Evolutionary conservation across 1,284 basidiomycete genomes (phyloP), one percentile per base, ranked within the genome.

Genomic region (Cystobasidium pallidum): DNA sequence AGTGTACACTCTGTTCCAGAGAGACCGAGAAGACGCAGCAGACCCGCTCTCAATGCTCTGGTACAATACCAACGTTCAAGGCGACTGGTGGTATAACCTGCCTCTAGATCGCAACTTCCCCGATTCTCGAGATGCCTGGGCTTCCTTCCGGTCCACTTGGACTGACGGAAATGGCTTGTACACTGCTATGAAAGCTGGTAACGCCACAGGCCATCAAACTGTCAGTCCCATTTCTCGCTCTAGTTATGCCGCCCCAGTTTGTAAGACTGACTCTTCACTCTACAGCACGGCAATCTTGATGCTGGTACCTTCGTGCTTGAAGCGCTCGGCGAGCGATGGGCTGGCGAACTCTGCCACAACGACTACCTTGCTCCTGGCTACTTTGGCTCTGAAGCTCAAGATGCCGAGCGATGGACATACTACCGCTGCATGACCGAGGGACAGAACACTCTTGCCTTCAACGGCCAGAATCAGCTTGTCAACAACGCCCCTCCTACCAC

Each of bases 21-120:
- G 95, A 74, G 95, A 99, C 80, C 91, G 90, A 77, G 78, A 78
- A 39, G 94, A 98, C 78, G 89, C 92, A 0, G 83, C 89, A 24
- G 95, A 99, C 76, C 95, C 95, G 0, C 92, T 89, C 87, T 88
- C 88, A 79, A 95, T 99, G 92, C 95, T 99, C 85, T 99, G 93
- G 92, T 99, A 98, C 81, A 86, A 97, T 80, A 88, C 93, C 13
- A 84, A 86, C 4, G 86, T 89, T 59, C 82, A 84, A 21, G 95
- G 95, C 72, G 92, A 92, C 58, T 99, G 90, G 86, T 98, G 93
- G 94, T 88, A 94, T 79, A 88, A 88, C 59, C 82, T 90, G 55
- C 81, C 89, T 1, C 86, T 98, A 57, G 95, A 99, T 83, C 84
- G 86, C 75, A 88, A 89, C 84, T 98, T 94, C 82, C 83, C 87